Percentiles rank a stretch among this genome's conserved stretches.
Conservation (phyloP, 495 filamentous ascomycete genomes). For the Amphirosellinia nigrospora region DNA sequence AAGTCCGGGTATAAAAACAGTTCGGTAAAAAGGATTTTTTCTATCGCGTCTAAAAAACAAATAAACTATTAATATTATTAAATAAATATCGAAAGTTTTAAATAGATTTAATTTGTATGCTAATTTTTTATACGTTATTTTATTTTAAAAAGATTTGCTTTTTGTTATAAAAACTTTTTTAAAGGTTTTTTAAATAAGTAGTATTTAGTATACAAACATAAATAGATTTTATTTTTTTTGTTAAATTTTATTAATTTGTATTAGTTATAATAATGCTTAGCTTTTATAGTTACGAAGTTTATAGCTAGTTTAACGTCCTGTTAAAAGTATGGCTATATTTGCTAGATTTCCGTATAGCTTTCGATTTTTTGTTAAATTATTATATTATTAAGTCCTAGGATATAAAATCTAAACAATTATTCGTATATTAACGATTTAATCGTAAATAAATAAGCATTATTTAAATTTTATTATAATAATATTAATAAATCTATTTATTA, state of each 20-base stretch:
- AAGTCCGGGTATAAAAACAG: too few species aligned
- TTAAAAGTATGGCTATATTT: background rate
- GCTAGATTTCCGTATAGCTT: background rate
- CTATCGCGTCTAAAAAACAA: too few species aligned
- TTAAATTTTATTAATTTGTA: too few species aligned
- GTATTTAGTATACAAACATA: background rate
- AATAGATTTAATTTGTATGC: background rate
- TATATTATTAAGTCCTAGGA: background rate
- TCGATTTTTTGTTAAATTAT: background rate
- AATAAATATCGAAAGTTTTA: background rate
- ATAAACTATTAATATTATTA: background rate
- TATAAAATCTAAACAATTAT: background rate
- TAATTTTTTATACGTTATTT: background rate
- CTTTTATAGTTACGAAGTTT: background rate
- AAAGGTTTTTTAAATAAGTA: too few species aligned
- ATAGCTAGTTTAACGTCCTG: background rate
- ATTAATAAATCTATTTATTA: background rate
- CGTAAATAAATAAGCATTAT: background rate
- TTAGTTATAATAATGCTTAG: too few species aligned
- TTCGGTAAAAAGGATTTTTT: too few species aligned
- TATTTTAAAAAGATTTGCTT: background rate
- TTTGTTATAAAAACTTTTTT: too few species aligned
- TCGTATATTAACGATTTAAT: background rate
- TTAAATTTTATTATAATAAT: background rate
- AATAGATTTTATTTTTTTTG: background rate